These are phyloP conservation scores for Pseudocercospora macadamiae DNA, from an alignment of 2,329 filamentous ascomycete genomes.

Conservation along the genomic window DNA sequence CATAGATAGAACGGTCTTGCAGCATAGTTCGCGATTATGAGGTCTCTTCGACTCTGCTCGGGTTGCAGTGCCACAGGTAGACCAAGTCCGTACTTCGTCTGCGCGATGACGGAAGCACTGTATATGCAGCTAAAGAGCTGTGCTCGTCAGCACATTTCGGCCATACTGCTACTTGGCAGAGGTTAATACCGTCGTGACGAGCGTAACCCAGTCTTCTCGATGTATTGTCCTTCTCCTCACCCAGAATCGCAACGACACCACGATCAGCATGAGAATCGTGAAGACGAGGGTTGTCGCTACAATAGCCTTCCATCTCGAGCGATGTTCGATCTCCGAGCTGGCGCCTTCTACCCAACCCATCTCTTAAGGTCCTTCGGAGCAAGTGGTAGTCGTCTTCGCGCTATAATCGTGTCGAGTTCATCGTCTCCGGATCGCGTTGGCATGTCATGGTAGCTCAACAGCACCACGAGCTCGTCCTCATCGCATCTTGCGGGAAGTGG, in stretches of 20 bases:
- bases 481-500: background rate
- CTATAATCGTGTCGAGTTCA: background rate
- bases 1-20: conserved; percentile 23
- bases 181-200: conserved; percentile 20
- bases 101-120: conserved; percentile 17
- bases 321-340: conserved; percentile 16
- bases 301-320: conserved; percentile 21
- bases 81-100: conserved; percentile 22
- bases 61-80: conserved; percentile 16
- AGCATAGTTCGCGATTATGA: conserved; percentile 21
- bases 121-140: conserved; percentile 22
- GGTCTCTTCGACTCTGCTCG: conserved; percentile 11
- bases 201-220: conserved; percentile 23
- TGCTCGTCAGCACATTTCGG: background rate
- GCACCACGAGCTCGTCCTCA: background rate
- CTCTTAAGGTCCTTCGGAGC: background rate
- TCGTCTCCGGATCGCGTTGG: background rate
- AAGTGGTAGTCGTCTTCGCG: background rate
- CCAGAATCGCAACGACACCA: conserved; percentile 19
- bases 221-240: conserved; percentile 18
- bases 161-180: background rate
- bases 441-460: background rate
- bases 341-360: conserved; percentile 22
- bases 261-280: conserved; percentile 16
- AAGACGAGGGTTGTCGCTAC: conserved; percentile 15